Base-by-base conservation (phyloP, 768 basidiomycete genomes). In the Tylopilus balloui region DNA sequence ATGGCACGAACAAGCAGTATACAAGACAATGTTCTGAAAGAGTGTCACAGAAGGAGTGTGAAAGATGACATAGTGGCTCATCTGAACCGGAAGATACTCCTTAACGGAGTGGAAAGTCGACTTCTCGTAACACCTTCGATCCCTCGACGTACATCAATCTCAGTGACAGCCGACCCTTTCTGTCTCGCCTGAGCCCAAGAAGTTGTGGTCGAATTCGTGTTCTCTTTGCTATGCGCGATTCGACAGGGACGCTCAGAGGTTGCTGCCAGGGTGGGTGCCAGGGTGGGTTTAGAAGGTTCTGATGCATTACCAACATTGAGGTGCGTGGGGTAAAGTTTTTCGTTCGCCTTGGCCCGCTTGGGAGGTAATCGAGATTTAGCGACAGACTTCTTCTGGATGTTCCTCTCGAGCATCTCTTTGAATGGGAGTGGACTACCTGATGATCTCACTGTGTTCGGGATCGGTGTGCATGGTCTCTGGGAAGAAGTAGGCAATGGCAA, bases 71-170 rank as follows among this genome's bases (percentile, higher is more conserved):
- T 29, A 49, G 1, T 40, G 13, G 36, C 9, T 39, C 60, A 66
- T 56, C 48, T 67, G 46, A 66, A 63, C 32, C 65, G 58, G 17
- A 66, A 69, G 27, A 66, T 67, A 36, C 69, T 69, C 37, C 67
- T 56, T 28, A 66, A 41, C 15, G 65, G 65, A 23, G 53, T 53
- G 11, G 67, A 56, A 28, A 66, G 55, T 17, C 65, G 62, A 40
- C 45, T 57, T 42, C 57, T 69, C 40, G 57, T 12, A 25, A 51
- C 41, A 47, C 62, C 59, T 40, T 66, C 65, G 2, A 65, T 52
- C 36, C 62, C 60, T 50, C 52, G 55, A 21, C 60, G 58, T 19
- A 66, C 41, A 31, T 62, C 52, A 17, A 40, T 42, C 50, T 56
- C 57, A n/a, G 40, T 28, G 39, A 47, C 17, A 17, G 43, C 20